These are phyloP conservation scores for Skeletonema menzelii DNA, from an alignment of 108 stramenopile genomes.

Conservation along the genomic window DNA sequence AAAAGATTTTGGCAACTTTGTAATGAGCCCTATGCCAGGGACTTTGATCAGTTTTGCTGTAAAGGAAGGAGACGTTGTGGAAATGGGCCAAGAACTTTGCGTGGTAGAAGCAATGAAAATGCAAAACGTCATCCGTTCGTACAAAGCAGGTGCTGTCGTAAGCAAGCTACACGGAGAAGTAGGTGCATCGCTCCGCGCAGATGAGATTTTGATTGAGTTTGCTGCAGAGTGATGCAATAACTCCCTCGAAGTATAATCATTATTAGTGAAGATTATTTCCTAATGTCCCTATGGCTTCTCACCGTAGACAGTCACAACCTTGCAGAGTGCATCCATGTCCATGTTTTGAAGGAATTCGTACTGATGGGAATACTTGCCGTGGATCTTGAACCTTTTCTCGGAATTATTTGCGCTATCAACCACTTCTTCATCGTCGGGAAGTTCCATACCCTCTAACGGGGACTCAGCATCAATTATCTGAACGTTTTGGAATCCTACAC, in stretches of 20 bases:
- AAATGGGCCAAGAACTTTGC: conserved; percentile 92
- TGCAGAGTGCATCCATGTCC: conserved; percentile 78
- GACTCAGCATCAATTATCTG: conserved; percentile 60
- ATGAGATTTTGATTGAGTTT: conserved; percentile 83
- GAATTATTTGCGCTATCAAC: neutral
- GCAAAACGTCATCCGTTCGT: conserved; percentile 95
- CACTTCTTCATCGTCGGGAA: conserved; percentile 47
- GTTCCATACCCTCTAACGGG: conserved; percentile 59
- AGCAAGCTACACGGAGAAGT: conserved; percentile 59
- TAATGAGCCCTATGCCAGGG: conserved; percentile 96
- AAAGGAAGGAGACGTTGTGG: conserved; percentile 71
- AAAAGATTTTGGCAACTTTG: conserved; percentile 72
- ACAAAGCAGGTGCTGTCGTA: conserved; percentile 67
- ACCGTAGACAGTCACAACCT: conserved; percentile 68
- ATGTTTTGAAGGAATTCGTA: conserved; percentile 53
- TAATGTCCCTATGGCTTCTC: conserved; percentile 38
- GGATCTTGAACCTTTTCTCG: conserved; percentile 43
- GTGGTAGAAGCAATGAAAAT: conserved; percentile 99
- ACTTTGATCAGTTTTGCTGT: conserved; percentile 76
- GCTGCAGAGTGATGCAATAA: conserved; percentile 7
- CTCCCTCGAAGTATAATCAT: no score
- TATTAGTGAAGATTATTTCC: no score
- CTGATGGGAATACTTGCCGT: conserved; percentile 64
- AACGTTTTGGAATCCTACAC: conserved; percentile 64
- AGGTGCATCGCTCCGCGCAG: conserved; percentile 73